Evolutionary conservation across 768 basidiomycete species (phyloP), one percentile per base, ranked within the genome.

Genomic region (Calvatia gigantea): DNA sequence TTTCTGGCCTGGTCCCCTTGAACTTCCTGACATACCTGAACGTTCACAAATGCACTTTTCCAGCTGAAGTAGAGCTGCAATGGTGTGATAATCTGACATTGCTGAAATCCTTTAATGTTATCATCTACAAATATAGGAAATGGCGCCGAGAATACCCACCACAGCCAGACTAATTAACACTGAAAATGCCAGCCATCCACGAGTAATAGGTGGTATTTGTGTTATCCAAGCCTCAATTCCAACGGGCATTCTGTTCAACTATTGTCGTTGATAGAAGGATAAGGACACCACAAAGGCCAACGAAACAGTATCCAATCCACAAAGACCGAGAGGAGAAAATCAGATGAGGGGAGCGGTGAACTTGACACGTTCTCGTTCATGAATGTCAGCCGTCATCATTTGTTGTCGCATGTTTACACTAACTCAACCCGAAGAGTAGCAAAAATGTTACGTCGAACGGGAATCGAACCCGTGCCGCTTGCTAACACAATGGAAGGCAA

Each of bases 41-140:
- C 78, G 61, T 95, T 92, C 14, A 81, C 77, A 59, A 95, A 90
- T 6, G 89, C 86, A 33, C 87, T 84, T 69, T 89, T 91, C 67
- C 85, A 90, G 63, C 91, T 96, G 72, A 92, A 96, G 70, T 95
- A 98, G 38, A 97, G 79, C 67, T 97, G 94, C 23, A 96, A 72
- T 2, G 93, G 92, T 0, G 94, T 92, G 2, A 98, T 83, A 25
- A 94, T 74, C 64, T 95, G 89, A 63, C 87, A 92, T 93, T 98
- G 94, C 94, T 97, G 21, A 27, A 27, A 54, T 54, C 46, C 17
- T 41, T 27, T 25, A 19, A 37, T 46, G 8, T 4, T 2, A 37
- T 25, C 33, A 57, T 51, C 54, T 51, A 32, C 41, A 47, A 33
- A 48, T 50, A 50, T 6, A n/a, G 19, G 37, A n/a, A 25, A 14